Percentiles rank a stretch among this genome's conserved stretches.
Evolutionary conservation across 495 filamentous ascomycete genomes (phyloP).

Genomic region (Friedmanniomyces endolithicus): DNA sequence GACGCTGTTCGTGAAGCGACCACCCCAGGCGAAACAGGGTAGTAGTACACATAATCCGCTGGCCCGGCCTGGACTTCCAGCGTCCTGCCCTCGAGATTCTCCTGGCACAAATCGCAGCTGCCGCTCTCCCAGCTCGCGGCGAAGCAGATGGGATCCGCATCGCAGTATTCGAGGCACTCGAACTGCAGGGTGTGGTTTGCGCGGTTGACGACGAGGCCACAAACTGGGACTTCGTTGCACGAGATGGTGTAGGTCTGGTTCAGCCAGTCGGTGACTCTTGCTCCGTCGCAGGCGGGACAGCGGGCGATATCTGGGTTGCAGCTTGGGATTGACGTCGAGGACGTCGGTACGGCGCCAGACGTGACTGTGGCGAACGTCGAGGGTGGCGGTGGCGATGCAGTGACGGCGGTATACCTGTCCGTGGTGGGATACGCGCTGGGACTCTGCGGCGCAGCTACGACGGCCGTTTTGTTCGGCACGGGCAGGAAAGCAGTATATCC

Average conservation of each 20-base stretch:
- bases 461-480: not conserved
- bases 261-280: not conserved
- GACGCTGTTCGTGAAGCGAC: not conserved
- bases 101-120: not conserved
- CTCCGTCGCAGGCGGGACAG: conserved; percentile 3
- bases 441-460: not conserved
- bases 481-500: conserved; percentile 14
- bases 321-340: not conserved
- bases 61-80: not conserved
- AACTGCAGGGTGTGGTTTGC: not conserved
- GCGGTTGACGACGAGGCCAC: not conserved
- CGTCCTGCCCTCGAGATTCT: not conserved
- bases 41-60: not conserved
- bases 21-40: not conserved
- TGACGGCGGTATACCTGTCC: not conserved
- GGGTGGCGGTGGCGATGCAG: not conserved
- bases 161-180: conserved; percentile 8
- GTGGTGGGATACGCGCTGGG: not conserved
- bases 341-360: not conserved
- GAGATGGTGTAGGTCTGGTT: conserved; percentile 3
- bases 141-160: conserved; percentile 1
- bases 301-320: not conserved
- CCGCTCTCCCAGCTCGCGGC: conserved; percentile 1
- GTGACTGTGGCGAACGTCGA: not conserved
- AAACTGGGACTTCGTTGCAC: not conserved